Evolutionary conservation across 31 red algal species (phyloP).

Genomic region (Endocladia muricata): DNA sequence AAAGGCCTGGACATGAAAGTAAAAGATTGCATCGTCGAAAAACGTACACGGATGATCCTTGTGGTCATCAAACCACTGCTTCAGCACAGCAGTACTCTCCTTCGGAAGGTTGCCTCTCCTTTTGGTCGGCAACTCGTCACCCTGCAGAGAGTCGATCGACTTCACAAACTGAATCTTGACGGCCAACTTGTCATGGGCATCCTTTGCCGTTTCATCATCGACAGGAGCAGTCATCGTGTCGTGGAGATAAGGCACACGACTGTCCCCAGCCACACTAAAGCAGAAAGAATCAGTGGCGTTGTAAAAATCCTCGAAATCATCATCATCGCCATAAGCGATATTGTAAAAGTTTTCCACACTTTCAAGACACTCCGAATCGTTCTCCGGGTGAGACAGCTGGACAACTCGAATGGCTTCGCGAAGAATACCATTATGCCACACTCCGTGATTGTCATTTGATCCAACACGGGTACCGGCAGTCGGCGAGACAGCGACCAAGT

Average conservation of each 20-base stretch:
- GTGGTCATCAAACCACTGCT: constrained; percentile 2
- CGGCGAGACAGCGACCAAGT: too few relatives aligned
- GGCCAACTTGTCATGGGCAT: background rate
- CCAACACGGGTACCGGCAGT: too few relatives aligned
- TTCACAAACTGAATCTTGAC: constrained; percentile 17
- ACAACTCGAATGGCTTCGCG: too few relatives aligned
- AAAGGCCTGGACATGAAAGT: background rate
- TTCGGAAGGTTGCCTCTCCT: constrained; percentile 7
- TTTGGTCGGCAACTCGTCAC: background rate
- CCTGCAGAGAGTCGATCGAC: background rate
- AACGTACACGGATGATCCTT: constrained; percentile 6
- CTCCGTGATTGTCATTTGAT: too few relatives aligned
- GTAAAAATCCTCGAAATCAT: background rate
- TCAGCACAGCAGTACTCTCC: background rate
- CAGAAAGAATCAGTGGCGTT: background rate
- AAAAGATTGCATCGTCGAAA: background rate
- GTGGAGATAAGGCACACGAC: background rate
- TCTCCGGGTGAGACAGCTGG: too few relatives aligned
- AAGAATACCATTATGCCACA: too few relatives aligned
- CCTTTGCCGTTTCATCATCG: constrained; percentile 7
- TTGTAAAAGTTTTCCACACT: too few relatives aligned
- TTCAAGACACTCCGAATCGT: too few relatives aligned
- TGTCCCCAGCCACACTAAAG: background rate
- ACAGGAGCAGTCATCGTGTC: background rate
- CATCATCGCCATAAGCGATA: too few relatives aligned